Evolutionary conservation across 208 protist species (phyloP).

Genomic region (Porcisia hertigi): DNA sequence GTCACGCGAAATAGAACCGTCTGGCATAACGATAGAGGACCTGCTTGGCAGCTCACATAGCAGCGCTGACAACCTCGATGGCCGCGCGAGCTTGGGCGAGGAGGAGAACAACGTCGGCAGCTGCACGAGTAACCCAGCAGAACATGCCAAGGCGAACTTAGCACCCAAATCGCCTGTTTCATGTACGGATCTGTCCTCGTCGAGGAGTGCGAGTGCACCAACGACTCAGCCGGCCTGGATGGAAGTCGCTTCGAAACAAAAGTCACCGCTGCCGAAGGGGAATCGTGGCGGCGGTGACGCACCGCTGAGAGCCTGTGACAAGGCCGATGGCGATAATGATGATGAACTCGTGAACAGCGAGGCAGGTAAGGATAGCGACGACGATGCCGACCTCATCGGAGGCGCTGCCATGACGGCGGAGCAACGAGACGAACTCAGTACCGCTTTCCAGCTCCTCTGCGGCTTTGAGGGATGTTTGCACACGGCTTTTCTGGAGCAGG

Average conservation of each 20-base stretch:
- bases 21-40: conserved; percentile 46
- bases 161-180: not conserved
- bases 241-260: conserved; percentile 6
- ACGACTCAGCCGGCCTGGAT: conserved; percentile 17
- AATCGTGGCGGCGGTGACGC: not conserved
- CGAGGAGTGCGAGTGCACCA: not conserved
- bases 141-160: not conserved
- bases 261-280: not conserved
- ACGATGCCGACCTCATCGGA: conserved; percentile 10
- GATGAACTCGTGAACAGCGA: not conserved
- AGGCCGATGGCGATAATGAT: not conserved
- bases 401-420: conserved; percentile 21
- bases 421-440: conserved; percentile 30
- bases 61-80: conserved; percentile 12
- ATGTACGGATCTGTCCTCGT: not conserved
- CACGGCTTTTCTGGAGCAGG: conserved; percentile 57
- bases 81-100: not conserved
- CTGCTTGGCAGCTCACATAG: conserved; percentile 41
- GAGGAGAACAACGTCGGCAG: not conserved
- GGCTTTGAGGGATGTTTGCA: conserved; percentile 30
- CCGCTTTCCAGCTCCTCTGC: conserved; percentile 49
- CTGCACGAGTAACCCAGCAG: not conserved
- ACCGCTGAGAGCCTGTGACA: not conserved
- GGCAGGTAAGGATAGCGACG: conserved; percentile 10
- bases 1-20: not conserved